Evolutionary conservation across 108 stramenopile species (phyloP), one percentile per base, ranked within the genome.

Genomic region (Seminavis robusta): DNA sequence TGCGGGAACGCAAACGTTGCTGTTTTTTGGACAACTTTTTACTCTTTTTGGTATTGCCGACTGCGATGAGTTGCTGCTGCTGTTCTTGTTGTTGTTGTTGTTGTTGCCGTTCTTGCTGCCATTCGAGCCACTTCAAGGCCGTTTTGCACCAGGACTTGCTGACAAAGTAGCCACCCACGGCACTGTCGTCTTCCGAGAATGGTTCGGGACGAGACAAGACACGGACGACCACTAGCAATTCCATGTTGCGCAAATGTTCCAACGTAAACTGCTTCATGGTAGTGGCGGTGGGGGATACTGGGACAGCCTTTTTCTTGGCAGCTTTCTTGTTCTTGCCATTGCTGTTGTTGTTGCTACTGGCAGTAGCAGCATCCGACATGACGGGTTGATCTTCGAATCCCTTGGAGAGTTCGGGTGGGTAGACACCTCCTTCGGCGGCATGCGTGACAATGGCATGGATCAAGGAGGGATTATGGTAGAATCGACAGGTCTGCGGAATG

Each of bases 181-280:
- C 49, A 27, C 63, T 60, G 29, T 59, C 19, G 43, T 77, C 73
- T n/a, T n/a, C n/a, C n/a, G n/a, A n/a, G n/a, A n/a, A n/a, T 3
- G 92, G 88, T 62, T 94, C 93, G 0, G 93, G 89, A 45, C 81
- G 63, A 23, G 59, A 67, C 27, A 94, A 64, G 27, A 86, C 83
- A n/a, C 93, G 71, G 11, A 88, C 88, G 5, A 94, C 89, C 10
- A 91, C 88, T 3, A 86, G 74, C 71, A 90, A 71, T 62, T 94
- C 93, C 73, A 94, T 88, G 56, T 84, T 83, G n/a, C 93, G 71
- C 17, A 94, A 67, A 52, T 77, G 71, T 61, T 78, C 74, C 67
- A 79, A 88, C 0, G 80, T 87, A 55, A 79, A 86, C 29, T 70
- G 56, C 48, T 53, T 55, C 19, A 36, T 29, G 11, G 49, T 40